These are phyloP conservation scores for Barnettozyma salicaria DNA, from an alignment of 805 yeast species.

Conservation along the genomic window DNA sequence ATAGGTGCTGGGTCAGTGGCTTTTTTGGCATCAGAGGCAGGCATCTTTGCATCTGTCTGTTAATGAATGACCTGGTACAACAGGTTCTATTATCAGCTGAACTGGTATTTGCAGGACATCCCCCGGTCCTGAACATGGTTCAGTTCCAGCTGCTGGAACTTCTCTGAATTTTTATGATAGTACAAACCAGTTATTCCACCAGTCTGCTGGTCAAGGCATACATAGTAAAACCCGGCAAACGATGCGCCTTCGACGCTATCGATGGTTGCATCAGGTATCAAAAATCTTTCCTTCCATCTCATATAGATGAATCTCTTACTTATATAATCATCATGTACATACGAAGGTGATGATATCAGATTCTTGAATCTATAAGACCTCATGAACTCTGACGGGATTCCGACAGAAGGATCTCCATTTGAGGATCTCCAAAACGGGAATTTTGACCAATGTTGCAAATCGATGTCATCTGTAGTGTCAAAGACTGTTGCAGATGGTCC, in stretches of 20 bases:
- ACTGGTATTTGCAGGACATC: constrained; percentile 5
- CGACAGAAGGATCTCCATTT: constrained; percentile 6
- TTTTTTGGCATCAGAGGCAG: too few species aligned
- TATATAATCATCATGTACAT: constrained; percentile 27
- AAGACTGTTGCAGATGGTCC: constrained; percentile 29
- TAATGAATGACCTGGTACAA: too few species aligned
- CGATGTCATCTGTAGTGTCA: constrained; percentile 56
- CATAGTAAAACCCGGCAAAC: constrained; percentile 88
- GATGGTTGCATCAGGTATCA: constrained; percentile 68
- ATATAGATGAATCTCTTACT: constrained; percentile 57
- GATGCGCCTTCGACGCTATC: constrained; percentile 62
- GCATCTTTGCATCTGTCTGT: too few species aligned
- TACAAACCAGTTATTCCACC: constrained; percentile 79
- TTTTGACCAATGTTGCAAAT: constrained; percentile 62
- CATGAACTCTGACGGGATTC: too few species aligned
- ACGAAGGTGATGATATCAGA: constrained; percentile 15
- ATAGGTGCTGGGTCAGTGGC: too few species aligned
- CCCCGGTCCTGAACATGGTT: constrained; percentile 10
- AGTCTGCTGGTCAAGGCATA: constrained; percentile 69
- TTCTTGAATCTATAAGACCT: too few species aligned
- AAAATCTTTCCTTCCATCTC: constrained; percentile 93
- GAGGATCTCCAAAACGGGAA: constrained; percentile 39
- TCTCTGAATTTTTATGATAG: constrained; percentile 74
- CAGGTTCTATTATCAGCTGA: constrained; percentile 1
- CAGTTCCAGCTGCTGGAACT: constrained; percentile 67